Evolutionary conservation across 2,329 filamentous ascomycete genomes (phyloP).

Genomic region (Diplodia corticola): DNA sequence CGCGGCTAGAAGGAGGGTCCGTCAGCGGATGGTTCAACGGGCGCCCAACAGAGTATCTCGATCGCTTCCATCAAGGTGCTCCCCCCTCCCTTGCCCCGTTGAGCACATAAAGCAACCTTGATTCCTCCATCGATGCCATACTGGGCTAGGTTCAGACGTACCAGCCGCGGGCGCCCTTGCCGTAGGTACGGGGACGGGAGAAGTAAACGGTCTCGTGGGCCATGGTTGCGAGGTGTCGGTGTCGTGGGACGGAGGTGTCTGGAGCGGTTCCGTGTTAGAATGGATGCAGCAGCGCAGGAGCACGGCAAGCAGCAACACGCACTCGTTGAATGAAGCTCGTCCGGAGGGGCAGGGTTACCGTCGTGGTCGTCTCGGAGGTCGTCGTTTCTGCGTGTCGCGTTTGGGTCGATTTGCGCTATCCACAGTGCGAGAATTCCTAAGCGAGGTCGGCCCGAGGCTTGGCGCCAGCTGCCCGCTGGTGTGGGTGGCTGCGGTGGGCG

Average conservation of each 20-base stretch:
- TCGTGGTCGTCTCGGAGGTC: conserved; percentile 23
- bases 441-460: conserved; percentile 23
- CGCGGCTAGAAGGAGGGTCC: conserved; percentile 57
- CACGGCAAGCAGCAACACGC: conserved; percentile 2
- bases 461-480: conserved; percentile 6
- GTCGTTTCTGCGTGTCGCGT: conserved; percentile 19
- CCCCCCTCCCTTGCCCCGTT: conserved; percentile 22
- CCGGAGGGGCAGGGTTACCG: conserved; percentile 19
- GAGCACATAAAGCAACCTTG: conserved; percentile 9
- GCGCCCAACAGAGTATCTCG: conserved; percentile 7
- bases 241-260: conserved; percentile 23
- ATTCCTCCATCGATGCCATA: neutral
- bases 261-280: neutral
- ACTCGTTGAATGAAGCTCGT: conserved; percentile 21
- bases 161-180: conserved; percentile 93
- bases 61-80: conserved; percentile 20
- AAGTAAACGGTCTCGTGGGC: conserved; percentile 98
- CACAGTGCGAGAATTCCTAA: conserved; percentile 24
- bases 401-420: conserved; percentile 19
- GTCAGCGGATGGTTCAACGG: conserved; percentile 32
- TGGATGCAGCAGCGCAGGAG: neutral
- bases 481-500: conserved; percentile 1
- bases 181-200: conserved; percentile 94
- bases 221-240: conserved; percentile 59
- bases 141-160: conserved; percentile 55